Base-by-base conservation (phyloP, 2,329 filamentous ascomycete genomes). In the Calonectria naviculata region DNA sequence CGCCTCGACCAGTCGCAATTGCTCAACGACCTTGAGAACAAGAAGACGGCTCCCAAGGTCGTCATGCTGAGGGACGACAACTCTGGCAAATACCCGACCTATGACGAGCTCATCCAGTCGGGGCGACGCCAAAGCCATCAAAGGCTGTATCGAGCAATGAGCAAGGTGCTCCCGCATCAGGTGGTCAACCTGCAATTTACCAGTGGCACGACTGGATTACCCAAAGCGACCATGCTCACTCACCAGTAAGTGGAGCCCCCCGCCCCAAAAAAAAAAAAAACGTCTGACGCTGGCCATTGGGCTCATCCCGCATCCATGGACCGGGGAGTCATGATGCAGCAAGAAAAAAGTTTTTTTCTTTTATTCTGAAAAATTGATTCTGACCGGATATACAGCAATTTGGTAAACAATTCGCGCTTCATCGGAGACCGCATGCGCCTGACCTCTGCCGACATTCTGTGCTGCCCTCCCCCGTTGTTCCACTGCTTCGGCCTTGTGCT, bases 401-500 rank as follows among this genome's bases (percentile, higher is more conserved):
- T 90, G 75, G 85, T 91, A 70, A 93, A 93, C 80, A 93, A 93
- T 80, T 88, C 90, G 9, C 89, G 91, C 34, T 93, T 93, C 83
- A 92, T 93, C 61, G 93, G 93, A 65, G 92, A 94, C 81, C 89
- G 93, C 49, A 93, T 95, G 92, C 87, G 89, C 7, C 87, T 96
- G 19, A 91, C 89, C 0, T 83, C 89, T 3, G 84, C 87, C 54
- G 93, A 95, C 78, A 85, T 92, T 9, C 87, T 97, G 13, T 96
- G 94, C 85, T 97, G 94, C 80, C 94, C 94, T 4, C 94, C 94
- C 0, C 94, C 94, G 0, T 87, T 97, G 4, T 97, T 97, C 86
- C 94, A 97, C 85, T 96, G 93, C 85, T 96, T 96, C 79, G 94
- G 94, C 1, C 89, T 96, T 9, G 93, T 95, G 1, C 89, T 95